Evolutionary conservation across 2,329 filamentous ascomycete genomes (phyloP), one percentile per base, ranked within the genome.

Genomic region (Herpotrichia juniperi): DNA sequence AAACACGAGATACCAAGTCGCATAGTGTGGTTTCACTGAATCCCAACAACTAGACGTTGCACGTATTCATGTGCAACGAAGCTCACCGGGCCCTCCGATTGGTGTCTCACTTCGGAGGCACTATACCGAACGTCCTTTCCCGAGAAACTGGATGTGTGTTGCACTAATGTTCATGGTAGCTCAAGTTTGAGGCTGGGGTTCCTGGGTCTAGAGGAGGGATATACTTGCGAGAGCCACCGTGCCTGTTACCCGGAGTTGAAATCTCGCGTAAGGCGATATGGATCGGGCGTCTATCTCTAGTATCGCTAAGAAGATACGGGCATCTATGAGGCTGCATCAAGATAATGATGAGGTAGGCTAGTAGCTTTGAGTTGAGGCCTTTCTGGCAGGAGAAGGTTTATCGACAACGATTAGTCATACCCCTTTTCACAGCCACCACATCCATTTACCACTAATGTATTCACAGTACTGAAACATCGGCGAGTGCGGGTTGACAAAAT

Each of bases 11-110:
- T 58, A 64, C 65, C 53, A 28, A 14, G 57, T 58, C 48, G 48
- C 35, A 61, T 51, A 17, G n/a, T 34, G 39, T 16, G 25, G 30
- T 40, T 25, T 19, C 44, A 31, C 34, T 51, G n/a, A 21, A 14
- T 14, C 19, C 16, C 3, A 16, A 31, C 24, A n/a, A n/a, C 22
- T 17, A 19, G 25, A 48, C 19, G 46, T 32, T 37, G 30, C 25
- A 48, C 45, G 22, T 3, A 24, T 14, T 19, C 34, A 34, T 56
- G 56, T 63, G 54, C 39, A 14, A 64, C 59, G n/a, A 32, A 24
- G 19, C 3, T 32, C 24, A 54, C 60, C 61, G 59, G 48, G 45
- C 16, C 17, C 51, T 63, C 64, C 62, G 66, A 68, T 69, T 69
- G 58, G 67, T 65, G 62, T 64, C 57, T 59, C 52, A 53, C 34